Percentiles rank a stretch among this genome's conserved stretches.
Evolutionary conservation across 257 asterid species (phyloP).

Genomic region (Rubia yunnanensis): DNA sequence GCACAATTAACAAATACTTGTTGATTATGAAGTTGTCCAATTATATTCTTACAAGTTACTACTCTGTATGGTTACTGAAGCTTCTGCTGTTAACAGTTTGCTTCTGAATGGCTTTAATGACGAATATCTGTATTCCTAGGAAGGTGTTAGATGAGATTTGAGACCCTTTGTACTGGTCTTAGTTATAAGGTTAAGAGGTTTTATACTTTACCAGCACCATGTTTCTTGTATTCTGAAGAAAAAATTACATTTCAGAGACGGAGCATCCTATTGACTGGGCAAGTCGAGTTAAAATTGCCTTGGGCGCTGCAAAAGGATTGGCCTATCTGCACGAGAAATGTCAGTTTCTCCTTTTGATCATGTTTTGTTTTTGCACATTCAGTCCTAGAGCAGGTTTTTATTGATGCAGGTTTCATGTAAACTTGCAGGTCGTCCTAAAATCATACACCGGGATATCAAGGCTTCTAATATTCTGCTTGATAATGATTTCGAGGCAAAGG

Average conservation of each 20-base stretch:
- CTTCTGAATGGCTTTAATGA: conserved; percentile 6
- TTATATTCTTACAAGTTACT: neutral
- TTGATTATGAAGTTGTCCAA: too few species aligned
- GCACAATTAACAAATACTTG: too few species aligned
- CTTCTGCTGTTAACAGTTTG: neutral
- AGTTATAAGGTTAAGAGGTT: neutral
- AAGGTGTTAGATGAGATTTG: neutral
- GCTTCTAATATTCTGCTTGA: conserved; percentile 80
- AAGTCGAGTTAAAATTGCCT: conserved; percentile 65
- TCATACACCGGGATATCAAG: conserved; percentile 88
- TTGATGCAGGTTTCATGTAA: conserved; percentile 13
- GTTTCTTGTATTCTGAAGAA: conserved; percentile 11
- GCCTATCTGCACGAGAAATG: conserved; percentile 81
- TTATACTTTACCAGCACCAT: neutral
- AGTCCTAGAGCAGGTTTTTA: conserved; percentile 3
- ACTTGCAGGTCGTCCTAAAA: conserved; percentile 71
- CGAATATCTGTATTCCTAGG: neutral
- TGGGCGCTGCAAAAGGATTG: conserved; percentile 81
- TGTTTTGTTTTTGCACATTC: neutral
- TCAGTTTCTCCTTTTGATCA: conserved; percentile 31
- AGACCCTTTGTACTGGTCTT: neutral
- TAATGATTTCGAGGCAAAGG: conserved; percentile 77
- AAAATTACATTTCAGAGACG: conserved; percentile 40
- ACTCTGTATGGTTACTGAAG: neutral
- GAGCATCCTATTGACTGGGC: conserved; percentile 60